Percentiles rank a stretch among this genome's conserved stretches.
phyloP scores from a whole-genome alignment of 352 stramenopile species.

The Globisporangium solare region DNA sequence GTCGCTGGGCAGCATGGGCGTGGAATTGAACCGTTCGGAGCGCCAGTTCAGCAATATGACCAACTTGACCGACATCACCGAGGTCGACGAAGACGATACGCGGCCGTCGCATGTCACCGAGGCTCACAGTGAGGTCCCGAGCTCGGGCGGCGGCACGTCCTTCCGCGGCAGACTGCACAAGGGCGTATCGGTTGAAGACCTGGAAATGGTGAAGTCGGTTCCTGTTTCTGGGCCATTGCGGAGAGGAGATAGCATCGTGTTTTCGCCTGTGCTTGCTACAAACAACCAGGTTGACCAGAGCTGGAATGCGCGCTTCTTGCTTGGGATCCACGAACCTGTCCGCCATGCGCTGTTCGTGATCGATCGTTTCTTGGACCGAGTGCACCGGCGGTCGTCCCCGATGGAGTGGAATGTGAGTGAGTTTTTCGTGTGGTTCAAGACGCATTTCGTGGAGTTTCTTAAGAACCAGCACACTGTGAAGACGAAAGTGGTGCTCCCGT shows the following conservation, averaged over 20 bases:
- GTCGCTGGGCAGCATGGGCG: conserved; percentile 14
- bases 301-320: conserved; percentile 73
- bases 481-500: conserved; percentile 49
- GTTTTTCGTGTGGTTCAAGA: conserved; percentile 82
- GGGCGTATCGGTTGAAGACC: conserved; percentile 35
- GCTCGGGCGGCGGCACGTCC: conserved; percentile 4
- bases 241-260: conserved; percentile 49
- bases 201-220: conserved; percentile 30
- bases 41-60: conserved; percentile 17
- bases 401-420: conserved; percentile 54
- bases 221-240: conserved; percentile 39
- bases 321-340: conserved; percentile 74
- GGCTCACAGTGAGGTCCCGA: conserved; percentile 5
- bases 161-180: conserved; percentile 22
- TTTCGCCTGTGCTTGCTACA: conserved; percentile 56
- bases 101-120: conserved; percentile 1
- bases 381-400: conserved; percentile 31
- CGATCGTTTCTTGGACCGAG: conserved; percentile 73
- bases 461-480: conserved; percentile 71
- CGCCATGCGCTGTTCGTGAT: conserved; percentile 80
- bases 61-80: conserved; percentile 16
- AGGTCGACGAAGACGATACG: conserved; percentile 12
- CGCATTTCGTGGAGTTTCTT: conserved; percentile 77
- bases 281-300: conserved; percentile 49
- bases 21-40: conserved; percentile 21